These are phyloP conservation scores for Cornus suecica DNA, from an alignment of 148 eudicot species.

Conservation along the genomic window DNA sequence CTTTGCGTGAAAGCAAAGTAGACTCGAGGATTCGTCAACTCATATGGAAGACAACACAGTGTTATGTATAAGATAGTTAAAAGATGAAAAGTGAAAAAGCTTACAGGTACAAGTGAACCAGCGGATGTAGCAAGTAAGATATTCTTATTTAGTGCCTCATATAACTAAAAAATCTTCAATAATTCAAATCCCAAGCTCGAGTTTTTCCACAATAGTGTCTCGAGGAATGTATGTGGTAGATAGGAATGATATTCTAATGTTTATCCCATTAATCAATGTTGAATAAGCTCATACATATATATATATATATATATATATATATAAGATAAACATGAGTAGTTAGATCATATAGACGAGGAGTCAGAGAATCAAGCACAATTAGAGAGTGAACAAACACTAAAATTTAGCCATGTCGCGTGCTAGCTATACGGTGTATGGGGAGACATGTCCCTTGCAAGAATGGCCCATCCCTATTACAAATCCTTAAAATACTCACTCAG, in stretches of 20 bases:
- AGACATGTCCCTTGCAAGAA: slow-evolving; percentile 13
- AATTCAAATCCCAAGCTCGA: slow-evolving; percentile 29
- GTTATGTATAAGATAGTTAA: background rate
- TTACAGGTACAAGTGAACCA: slow-evolving; percentile 11
- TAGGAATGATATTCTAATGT: background rate
- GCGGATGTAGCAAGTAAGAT: background rate
- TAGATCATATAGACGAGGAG: slow-evolving; percentile 10
- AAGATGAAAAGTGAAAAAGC: background rate
- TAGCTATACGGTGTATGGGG: slow-evolving; percentile 16
- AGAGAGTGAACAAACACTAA: slow-evolving; percentile 32
- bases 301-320: background rate
- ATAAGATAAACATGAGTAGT: slow-evolving; percentile 14
- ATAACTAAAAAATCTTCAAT: slow-evolving; percentile 7
- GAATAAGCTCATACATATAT: no score
- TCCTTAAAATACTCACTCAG: background rate
- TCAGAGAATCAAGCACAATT: slow-evolving; percentile 15
- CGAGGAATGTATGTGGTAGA: slow-evolving; percentile 18
- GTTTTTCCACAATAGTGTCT: slow-evolving; percentile 26
- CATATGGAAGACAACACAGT: background rate
- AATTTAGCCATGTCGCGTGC: slow-evolving; percentile 16
- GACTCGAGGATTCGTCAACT: background rate
- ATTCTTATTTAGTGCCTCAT: no score
- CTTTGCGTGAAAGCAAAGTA: slow-evolving; percentile 27
- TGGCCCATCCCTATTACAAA: slow-evolving; percentile 6
- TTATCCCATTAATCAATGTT: background rate